phyloP scores from a whole-genome alignment of 108 stramenopile genomes.

The Cylindrotheca closterium region DNA sequence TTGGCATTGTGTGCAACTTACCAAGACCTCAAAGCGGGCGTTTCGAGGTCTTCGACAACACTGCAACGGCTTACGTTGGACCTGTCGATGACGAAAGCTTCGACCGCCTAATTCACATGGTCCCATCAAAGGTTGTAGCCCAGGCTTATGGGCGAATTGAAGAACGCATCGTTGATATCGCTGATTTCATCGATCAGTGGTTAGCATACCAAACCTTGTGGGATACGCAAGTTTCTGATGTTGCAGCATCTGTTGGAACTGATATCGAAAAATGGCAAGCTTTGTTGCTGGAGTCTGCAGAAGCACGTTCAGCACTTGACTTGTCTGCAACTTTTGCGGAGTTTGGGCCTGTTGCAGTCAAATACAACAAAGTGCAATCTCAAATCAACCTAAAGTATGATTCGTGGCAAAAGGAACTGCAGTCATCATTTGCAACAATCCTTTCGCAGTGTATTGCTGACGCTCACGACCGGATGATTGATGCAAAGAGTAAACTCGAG shows the following conservation, averaged over 20 bases:
- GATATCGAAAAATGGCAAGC: conserved; percentile 89
- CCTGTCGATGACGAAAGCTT: conserved; percentile 36
- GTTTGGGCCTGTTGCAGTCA: conserved; percentile 91
- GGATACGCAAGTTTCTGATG: conserved; percentile 88
- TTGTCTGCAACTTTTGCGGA: conserved; percentile 63
- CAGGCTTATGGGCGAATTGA: conserved; percentile 75
- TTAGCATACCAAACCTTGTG: conserved; percentile 94
- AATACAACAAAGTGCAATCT: conserved; percentile 87
- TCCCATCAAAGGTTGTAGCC: conserved; percentile 43
- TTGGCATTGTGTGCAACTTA: conserved; percentile 79
- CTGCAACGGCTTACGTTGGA: conserved; percentile 6
- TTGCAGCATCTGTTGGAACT: conserved; percentile 73
- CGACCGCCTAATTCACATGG: conserved; percentile 49
- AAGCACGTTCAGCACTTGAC: conserved; percentile 88
- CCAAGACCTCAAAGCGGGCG: conserved; percentile 84
- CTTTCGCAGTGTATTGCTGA: conserved; percentile 67
- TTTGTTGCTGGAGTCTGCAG: conserved; percentile 80
- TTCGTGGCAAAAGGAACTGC: conserved; percentile 96
- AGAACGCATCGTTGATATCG: conserved; percentile 61
- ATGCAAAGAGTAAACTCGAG: conserved; percentile 80
- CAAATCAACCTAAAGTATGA: conserved; percentile 97
- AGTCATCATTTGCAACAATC: conserved; percentile 82
- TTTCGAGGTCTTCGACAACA: conserved; percentile 87
- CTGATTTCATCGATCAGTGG: conserved; percentile 85
- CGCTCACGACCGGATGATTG: conserved; percentile 60